Percentiles rank a stretch among this genome's conserved stretches.
phyloP scores from a whole-genome alignment of 2,329 filamentous ascomycete species.

The Fusarium brachygibbosum region DNA sequence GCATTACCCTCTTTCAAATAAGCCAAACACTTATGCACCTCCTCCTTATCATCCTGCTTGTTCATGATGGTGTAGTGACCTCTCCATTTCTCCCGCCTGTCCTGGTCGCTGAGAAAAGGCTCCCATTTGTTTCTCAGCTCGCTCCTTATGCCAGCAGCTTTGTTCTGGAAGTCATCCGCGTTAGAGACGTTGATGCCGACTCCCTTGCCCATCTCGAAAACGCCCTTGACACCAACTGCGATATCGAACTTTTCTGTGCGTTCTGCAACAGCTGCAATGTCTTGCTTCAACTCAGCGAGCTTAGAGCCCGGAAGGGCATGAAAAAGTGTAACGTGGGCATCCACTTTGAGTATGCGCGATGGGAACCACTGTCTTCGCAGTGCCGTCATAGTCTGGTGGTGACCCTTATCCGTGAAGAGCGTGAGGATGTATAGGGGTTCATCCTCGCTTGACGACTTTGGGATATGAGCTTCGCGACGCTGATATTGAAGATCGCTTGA shows the following conservation, averaged over 20 bases:
- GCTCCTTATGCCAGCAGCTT: constrained; percentile 6
- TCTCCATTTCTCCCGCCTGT: constrained; percentile 27
- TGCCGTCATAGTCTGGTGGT: constrained; percentile 23
- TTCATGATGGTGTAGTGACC: constrained; percentile 42
- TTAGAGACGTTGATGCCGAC: constrained; percentile 29
- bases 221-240: not conserved
- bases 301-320: constrained; percentile 38
- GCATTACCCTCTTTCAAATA: constrained; percentile 6
- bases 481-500: constrained; percentile 23
- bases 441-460: constrained; percentile 4
- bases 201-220: constrained; percentile 36
- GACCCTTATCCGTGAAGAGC: constrained; percentile 25
- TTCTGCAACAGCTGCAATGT: not conserved
- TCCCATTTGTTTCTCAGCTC: constrained; percentile 28
- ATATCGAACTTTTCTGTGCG: constrained; percentile 10
- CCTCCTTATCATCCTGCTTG: constrained; percentile 35
- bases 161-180: constrained; percentile 5
- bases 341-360: constrained; percentile 24
- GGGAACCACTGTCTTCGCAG: constrained; percentile 37
- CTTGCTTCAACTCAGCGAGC: constrained; percentile 14
- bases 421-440: constrained; percentile 28
- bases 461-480: constrained; percentile 22
- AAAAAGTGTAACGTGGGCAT: constrained; percentile 36
- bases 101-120: constrained; percentile 31
- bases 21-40: constrained; percentile 11